Evolutionary conservation across 306 rosid genomes (phyloP).

Genomic region (Aeschynomene evenia): DNA sequence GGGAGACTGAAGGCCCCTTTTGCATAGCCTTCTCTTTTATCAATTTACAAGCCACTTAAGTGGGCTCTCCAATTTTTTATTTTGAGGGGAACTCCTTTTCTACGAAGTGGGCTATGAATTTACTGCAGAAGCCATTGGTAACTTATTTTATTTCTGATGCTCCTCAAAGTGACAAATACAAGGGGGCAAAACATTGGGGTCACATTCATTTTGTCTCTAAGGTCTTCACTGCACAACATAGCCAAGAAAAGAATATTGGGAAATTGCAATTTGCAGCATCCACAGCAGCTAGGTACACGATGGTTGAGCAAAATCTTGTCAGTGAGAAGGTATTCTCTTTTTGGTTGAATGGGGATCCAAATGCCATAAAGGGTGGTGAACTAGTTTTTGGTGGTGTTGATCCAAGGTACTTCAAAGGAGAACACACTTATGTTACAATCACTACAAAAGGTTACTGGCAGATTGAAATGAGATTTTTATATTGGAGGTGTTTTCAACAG

Average conservation of each 20-base stretch:
- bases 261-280: slow-evolving; percentile 55
- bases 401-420: slow-evolving; percentile 67
- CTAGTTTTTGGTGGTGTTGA: slow-evolving; percentile 79
- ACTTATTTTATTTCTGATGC: too few species aligned
- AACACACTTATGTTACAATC: slow-evolving; percentile 73
- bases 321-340: slow-evolving; percentile 74
- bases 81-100: too few species aligned
- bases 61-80: too few species aligned
- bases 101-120: too few species aligned
- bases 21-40: too few species aligned
- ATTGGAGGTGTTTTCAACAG: slow-evolving; percentile 77
- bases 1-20: too few species aligned
- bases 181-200: too few species aligned
- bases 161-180: too few species aligned
- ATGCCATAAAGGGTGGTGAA: slow-evolving; percentile 73
- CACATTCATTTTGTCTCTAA: too few species aligned
- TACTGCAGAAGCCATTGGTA: too few species aligned
- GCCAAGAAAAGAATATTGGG: slow-evolving; percentile 59
- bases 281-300: slow-evolving; percentile 62
- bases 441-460: slow-evolving; percentile 91
- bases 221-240: slow-evolving; percentile 49
- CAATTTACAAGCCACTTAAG: too few species aligned
- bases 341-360: slow-evolving; percentile 73
- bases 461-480: slow-evolving; percentile 71
- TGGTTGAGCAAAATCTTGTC: slow-evolving; percentile 62